Evolutionary conservation across 2,329 filamentous ascomycete genomes (phyloP).

Genomic region (Penicillium janthinellum): DNA sequence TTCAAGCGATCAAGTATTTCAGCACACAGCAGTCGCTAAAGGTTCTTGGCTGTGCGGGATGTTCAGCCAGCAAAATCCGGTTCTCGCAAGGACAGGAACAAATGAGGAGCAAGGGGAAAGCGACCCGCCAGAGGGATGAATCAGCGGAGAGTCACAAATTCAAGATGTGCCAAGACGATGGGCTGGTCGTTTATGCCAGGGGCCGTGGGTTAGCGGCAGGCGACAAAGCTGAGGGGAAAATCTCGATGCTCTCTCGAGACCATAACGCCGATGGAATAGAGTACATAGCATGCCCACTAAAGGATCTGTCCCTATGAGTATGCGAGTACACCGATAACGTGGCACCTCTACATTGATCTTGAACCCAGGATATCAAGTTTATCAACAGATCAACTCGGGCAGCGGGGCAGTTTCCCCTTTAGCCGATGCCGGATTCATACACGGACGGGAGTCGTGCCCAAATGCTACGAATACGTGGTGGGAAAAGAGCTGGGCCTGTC

Average conservation of each 20-base stretch:
- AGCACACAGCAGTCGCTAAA: background rate
- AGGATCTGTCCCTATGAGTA: too few relatives aligned
- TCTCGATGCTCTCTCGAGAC: too few relatives aligned
- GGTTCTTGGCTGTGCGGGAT: background rate
- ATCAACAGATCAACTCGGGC: too few relatives aligned
- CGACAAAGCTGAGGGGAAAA: too few relatives aligned
- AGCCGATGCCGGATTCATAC: too few relatives aligned
- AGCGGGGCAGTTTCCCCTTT: too few relatives aligned
- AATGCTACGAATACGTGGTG: background rate
- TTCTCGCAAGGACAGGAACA: background rate
- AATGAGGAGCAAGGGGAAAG: slow-evolving; percentile 1
- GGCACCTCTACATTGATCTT: too few relatives aligned
- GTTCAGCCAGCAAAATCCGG: background rate
- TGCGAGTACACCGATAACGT: too few relatives aligned
- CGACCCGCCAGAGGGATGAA: background rate
- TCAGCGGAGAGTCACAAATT: background rate
- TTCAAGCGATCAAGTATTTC: background rate
- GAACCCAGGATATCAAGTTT: too few relatives aligned
- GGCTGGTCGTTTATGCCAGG: slow-evolving; percentile 13
- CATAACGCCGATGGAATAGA: too few relatives aligned
- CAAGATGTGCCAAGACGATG: background rate
- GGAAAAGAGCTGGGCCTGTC: background rate
- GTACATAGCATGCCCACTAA: too few relatives aligned
- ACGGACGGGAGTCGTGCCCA: too few relatives aligned
- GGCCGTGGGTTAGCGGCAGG: slow-evolving; percentile 11